Evolutionary conservation across 2,329 filamentous ascomycete species (phyloP).

Genomic region (Thelonectria discophora): DNA sequence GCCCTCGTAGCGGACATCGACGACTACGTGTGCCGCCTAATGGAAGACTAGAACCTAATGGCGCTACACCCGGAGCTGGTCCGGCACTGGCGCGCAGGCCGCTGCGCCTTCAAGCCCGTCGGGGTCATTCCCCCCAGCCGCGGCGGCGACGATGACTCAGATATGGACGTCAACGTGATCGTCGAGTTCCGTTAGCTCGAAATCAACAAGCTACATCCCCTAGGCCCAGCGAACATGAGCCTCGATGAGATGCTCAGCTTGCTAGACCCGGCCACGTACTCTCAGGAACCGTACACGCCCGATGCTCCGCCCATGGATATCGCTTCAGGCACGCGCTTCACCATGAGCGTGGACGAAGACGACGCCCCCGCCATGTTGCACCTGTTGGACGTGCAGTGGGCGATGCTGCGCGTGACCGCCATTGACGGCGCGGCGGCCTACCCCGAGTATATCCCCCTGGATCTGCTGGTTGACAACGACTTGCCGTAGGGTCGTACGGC

Average conservation of each 20-base stretch:
- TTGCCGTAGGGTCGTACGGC: too few species aligned
- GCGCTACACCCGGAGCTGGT: not conserved
- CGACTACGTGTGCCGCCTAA: too few species aligned
- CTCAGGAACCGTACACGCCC: not conserved
- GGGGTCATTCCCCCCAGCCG: not conserved
- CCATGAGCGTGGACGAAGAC: not conserved
- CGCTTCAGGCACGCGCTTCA: not conserved
- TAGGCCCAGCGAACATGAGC: not conserved
- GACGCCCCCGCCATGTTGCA: not conserved
- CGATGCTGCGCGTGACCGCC: not conserved
- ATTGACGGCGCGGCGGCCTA: not conserved
- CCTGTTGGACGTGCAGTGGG: not conserved
- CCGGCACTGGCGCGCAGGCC: not conserved
- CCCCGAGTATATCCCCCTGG: not conserved
- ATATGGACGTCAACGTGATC: not conserved
- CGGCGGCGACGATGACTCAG: rapidly evolving
- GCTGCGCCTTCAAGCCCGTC: not conserved
- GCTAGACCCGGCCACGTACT: not conserved
- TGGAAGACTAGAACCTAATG: not conserved
- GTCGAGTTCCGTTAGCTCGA: not conserved
- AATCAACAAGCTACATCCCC: not conserved
- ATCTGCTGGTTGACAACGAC: not conserved
- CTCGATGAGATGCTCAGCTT: not conserved
- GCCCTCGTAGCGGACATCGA: too few species aligned
- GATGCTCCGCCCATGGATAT: not conserved